Conservation (phyloP, 768 basidiomycete genomes). For the Plicaturopsis crispa region DNA sequence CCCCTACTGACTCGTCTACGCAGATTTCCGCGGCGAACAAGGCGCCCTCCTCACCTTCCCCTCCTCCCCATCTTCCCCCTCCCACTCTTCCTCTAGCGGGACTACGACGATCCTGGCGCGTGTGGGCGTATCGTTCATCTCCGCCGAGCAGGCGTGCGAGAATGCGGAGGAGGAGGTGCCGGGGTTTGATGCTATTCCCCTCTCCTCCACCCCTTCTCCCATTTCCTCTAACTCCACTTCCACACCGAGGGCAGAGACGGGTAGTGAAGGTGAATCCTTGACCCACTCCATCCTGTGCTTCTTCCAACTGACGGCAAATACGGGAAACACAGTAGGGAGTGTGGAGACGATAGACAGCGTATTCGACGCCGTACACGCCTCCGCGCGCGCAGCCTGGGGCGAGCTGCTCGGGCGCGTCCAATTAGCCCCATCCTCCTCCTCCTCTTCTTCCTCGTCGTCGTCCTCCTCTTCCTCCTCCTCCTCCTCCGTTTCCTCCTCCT, state of each 20-base stretch:
- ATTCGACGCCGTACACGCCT: slow-evolving; percentile 24
- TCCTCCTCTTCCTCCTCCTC: no score
- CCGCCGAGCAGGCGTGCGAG: slow-evolving; percentile 48
- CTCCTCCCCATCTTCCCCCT: no score
- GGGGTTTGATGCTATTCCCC: slow-evolving; percentile 46
- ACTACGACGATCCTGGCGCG: slow-evolving; percentile 44
- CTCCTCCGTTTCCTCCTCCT: no score
- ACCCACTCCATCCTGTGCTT: no score
- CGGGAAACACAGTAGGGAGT: no score
- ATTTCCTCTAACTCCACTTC: no score
- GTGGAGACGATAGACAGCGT: no score
- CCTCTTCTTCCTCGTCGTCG: neutral
- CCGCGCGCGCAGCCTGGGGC: slow-evolving; percentile 44
- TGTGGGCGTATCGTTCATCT: slow-evolving; percentile 62
- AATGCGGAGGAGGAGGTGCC: slow-evolving; percentile 59
- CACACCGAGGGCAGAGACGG: no score
- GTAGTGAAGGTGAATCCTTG: no score
- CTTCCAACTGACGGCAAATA: no score
- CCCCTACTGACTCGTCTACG: neutral
- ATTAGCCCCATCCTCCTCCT: no score
- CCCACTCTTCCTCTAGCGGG: slow-evolving; percentile 23
- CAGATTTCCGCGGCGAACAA: slow-evolving; percentile 42
- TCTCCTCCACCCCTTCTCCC: no score
- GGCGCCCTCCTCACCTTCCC: slow-evolving; percentile 48
- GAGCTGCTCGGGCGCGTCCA: slow-evolving; percentile 48